Base-by-base conservation (phyloP, 176 grass and related monocot species). In the Carex littledalei region DNA sequence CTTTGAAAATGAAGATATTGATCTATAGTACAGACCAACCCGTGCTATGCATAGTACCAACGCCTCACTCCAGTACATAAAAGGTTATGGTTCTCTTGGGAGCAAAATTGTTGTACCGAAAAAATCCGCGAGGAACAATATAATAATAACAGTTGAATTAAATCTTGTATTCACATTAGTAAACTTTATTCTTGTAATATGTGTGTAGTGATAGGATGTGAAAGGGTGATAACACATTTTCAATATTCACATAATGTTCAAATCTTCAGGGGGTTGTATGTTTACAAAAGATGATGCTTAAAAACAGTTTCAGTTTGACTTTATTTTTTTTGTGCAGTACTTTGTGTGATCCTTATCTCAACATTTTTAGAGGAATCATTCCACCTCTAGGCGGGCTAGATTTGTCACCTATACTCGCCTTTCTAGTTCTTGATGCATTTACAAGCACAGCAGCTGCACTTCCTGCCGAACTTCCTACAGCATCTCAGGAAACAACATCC, bases 291-390 rank as follows among this genome's bases (percentile, higher is more conserved):
- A 9, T 5, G 67, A 32, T 43, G 67, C 13, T 56, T 77, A 16
- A 78, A 76, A 78, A 78, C 1, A 34, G 13, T 57, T 78, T 39
- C 34, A 81, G 73, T 75, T 69, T 57, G 54, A 64, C n/a, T 67
- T 79, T 18, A 4, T 63, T 24, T 55, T 18, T 85, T 53, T 66
- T 31, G 67, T 91, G 84, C 95, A 98, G 95, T 91, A 91, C 89
- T 26, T 24, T 98, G 55, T 98, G 95, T 62, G 96, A 99, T 67
- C 96, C 96, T 41, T 99, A 99, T 85, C 88, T 99, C 57, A 99
- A 99, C 85, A 88, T 99, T 85, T 98, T 99, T 84, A 93, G 96
- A 57, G 96, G 96, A 80, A 90, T 99, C 85, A 91, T 99, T 88
- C 96, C 93, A 31, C 93, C 96, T 69, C 80, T 99, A 4, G 96